Base-by-base conservation (phyloP, 2,329 filamentous ascomycete genomes). In the Rutstroemia sydowiana region DNA sequence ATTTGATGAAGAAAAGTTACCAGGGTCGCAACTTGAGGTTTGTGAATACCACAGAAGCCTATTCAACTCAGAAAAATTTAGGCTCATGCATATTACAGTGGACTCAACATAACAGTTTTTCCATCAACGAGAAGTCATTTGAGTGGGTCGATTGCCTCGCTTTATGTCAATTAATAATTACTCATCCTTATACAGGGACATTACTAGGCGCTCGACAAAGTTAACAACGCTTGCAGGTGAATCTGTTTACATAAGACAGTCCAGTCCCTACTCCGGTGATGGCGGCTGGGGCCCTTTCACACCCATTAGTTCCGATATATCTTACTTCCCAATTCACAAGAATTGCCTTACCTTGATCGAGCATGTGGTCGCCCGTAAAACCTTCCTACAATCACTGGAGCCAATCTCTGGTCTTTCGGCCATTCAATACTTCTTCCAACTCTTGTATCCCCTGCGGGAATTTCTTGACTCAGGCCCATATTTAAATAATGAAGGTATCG, bases 271-370 rank as follows among this genome's bases (percentile, higher is more conserved):
- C n/a, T n/a, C n/a, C n/a, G n/a, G n/a, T n/a, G n/a, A n/a, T n/a
- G n/a, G n/a, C n/a, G n/a, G n/a, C n/a, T n/a, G n/a, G n/a, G n/a
- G n/a, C n/a, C n/a, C n/a, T n/a, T n/a, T n/a, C n/a, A n/a, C n/a
- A n/a, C n/a, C n/a, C n/a, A n/a, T n/a, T n/a, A n/a, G n/a, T n/a
- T n/a, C n/a, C n/a, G n/a, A n/a, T n/a, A n/a, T n/a, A n/a, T n/a
- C n/a, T 3, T 49, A 45, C 26, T 54, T 54, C n/a, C 46, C 46
- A 18, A 10, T 54, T 30, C 52, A 54, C 16, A 16, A 9, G 11
- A 34, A 36, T 5, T 54, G 52, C 23, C 46, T 54, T 18, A 32
- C 46, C 20, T 18, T 54, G 9, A n/a, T 54, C 13, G 41, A 54
- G 7, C 34, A 46, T 31, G 40, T 54, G 5, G 18, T 50, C 10